Evolutionary conservation across 208 protist species (phyloP).

Genomic region (Borovskyia barvae): DNA sequence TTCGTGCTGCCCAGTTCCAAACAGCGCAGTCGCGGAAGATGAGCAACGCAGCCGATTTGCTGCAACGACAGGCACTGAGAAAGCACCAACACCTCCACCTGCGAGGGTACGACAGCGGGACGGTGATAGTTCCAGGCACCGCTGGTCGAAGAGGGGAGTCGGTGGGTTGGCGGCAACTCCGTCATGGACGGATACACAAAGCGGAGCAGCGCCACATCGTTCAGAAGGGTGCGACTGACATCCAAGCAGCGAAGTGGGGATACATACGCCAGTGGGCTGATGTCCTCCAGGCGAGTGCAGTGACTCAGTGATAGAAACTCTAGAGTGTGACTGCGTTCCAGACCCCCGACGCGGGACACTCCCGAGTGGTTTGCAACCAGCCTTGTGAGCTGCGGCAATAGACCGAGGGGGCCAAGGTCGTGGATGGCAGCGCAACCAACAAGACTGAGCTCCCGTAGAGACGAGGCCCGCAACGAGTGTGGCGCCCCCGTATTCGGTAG

Average conservation of each 20-base stretch:
- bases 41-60: slow-evolving; percentile 22
- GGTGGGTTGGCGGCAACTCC: not conserved
- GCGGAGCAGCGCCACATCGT: slow-evolving; percentile 19
- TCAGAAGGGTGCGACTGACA: slow-evolving; percentile 16
- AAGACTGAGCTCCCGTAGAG: slow-evolving; percentile 19
- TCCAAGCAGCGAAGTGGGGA: slow-evolving; percentile 10
- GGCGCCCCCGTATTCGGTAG: not conserved
- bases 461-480: not conserved
- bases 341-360: slow-evolving; percentile 16
- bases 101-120: slow-evolving; percentile 1
- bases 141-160: too few relatives aligned
- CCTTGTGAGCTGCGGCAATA: slow-evolving; percentile 15
- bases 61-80: slow-evolving; percentile 17
- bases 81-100: slow-evolving; percentile 14
- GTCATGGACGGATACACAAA: slow-evolving; percentile 17
- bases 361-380: slow-evolving; percentile 10
- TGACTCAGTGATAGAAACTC: slow-evolving; percentile 8
- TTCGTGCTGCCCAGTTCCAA: slow-evolving; percentile 6
- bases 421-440: slow-evolving; percentile 16
- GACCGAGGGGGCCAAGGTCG: slow-evolving; percentile 20
- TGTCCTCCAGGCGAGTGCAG: slow-evolving; percentile 16
- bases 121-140: not conserved
- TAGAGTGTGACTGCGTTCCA: slow-evolving; percentile 13
- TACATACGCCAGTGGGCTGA: slow-evolving; percentile 11
- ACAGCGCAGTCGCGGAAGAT: slow-evolving; percentile 18